Base-by-base conservation (phyloP, 2,329 filamentous ascomycete genomes). In the Aotearoamyces nothofagi region DNA sequence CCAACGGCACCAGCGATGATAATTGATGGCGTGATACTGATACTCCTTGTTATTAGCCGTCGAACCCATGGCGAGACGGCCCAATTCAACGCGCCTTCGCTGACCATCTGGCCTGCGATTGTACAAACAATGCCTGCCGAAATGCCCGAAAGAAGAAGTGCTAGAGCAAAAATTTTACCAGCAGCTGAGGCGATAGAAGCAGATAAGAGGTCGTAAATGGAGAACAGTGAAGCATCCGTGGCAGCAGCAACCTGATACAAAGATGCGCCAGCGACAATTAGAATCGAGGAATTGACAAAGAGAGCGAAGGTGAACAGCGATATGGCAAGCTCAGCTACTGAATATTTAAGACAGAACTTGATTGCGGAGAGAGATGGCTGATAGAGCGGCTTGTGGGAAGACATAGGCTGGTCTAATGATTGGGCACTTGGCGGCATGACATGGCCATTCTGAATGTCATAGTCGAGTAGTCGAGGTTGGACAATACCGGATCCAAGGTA, bases 51-150 rank as follows among this genome's bases (percentile, higher is more conserved):
- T 27, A 87, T 53, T 4, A 92, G 63, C 8, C 83, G 66, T 3
- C 83, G 74, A 7, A 86, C 44, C 83, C 83, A 92, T 0, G 83
- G 83, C 35, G 63, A 62, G 17, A 86, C 53, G 4, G 56, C 69
- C 78, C 81, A 84, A 26, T 71, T 69, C 24, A 92, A 51, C 35
- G 83, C 80, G 5, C 83, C 83, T 50, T 92, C 83, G 37, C 72
- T 76, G 13, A 92, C 77, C 74, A 92, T 90, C 50, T 92, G 83
- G 0, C 83, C 83, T 0, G 83, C 69, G 40, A 92, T 90, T 2
- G 84, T 92, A 55, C 83, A 92, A 3, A 92, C 77, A 19, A 92
- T 81, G 5, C 83, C 83, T 0, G 83, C 83, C 0, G 75, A 81
- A 9, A 82, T 66, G 6, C 83, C 83, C 0, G 78, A 86, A 1